Percentiles rank a stretch among this genome's conserved stretches.
Evolutionary conservation across 1,139 yeast species (phyloP).

Genomic region (Candida sp.): DNA sequence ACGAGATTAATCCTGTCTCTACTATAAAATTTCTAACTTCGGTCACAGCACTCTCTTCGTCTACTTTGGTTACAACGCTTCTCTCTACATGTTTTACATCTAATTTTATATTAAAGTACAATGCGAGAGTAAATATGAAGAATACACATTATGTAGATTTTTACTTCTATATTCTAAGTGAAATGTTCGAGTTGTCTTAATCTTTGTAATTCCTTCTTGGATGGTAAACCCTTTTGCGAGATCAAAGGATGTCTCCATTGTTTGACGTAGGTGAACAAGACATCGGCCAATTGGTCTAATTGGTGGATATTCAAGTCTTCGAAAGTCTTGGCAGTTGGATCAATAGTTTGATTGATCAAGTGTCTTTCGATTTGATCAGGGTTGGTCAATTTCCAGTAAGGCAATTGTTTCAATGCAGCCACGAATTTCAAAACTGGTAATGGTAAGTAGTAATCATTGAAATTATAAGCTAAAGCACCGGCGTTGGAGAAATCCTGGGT

Average conservation of each 20-base stretch:
- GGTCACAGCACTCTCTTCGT: no score
- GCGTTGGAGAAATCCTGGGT: slow-evolving; percentile 56
- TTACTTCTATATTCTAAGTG: slow-evolving; percentile 12
- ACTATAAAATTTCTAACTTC: no score
- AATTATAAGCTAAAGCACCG: slow-evolving; percentile 44
- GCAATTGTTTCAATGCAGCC: slow-evolving; percentile 47
- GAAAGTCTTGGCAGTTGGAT: slow-evolving; percentile 62
- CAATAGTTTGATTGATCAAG: slow-evolving; percentile 63
- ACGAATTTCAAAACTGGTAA: slow-evolving; percentile 41
- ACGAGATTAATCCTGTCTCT: no score
- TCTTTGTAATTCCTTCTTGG: slow-evolving; percentile 38
- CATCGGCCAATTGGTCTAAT: slow-evolving; percentile 66
- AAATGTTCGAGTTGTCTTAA: slow-evolving; percentile 48
- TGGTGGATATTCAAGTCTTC: slow-evolving; percentile 67
- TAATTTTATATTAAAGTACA: not conserved
- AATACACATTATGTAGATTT: not conserved
- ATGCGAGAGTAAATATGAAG: slow-evolving; percentile 1
- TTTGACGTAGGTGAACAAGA: slow-evolving; percentile 61
- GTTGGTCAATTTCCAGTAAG: slow-evolving; percentile 69
- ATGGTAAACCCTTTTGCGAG: slow-evolving; percentile 44
- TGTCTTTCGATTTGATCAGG: slow-evolving; percentile 80
- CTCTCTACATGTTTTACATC: no score
- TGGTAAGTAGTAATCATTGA: slow-evolving; percentile 29
- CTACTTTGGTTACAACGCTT: no score
- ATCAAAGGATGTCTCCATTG: slow-evolving; percentile 53